Conservation (phyloP, 192 early-diverging fungal genomes). For the Fimicolochytrium jonesii region DNA sequence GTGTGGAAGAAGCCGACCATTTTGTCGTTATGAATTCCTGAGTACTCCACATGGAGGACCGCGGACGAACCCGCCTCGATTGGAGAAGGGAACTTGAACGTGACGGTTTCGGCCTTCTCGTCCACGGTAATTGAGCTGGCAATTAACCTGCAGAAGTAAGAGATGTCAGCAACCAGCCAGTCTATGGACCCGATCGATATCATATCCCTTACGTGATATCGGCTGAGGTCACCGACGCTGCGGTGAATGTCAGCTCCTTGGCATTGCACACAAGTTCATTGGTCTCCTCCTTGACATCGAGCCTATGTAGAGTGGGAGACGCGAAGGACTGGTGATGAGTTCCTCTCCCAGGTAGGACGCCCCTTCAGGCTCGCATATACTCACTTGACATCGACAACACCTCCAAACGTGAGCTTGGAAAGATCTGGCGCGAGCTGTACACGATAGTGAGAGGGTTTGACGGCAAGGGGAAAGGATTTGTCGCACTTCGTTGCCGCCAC, state of each 20-base stretch:
- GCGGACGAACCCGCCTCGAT: constrained; percentile 43
- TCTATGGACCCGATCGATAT: no score
- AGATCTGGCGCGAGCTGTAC: constrained; percentile 77
- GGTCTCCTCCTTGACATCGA: constrained; percentile 40
- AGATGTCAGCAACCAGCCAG: constrained; percentile 29
- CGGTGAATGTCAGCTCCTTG: constrained; percentile 34
- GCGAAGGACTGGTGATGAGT: neutral
- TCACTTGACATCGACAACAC: constrained; percentile 71
- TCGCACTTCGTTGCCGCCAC: no score
- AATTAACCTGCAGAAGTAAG: constrained; percentile 23
- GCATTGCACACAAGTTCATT: constrained; percentile 38
- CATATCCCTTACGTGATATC: constrained; percentile 31
- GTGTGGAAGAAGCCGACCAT: constrained; percentile 95
- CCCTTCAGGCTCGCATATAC: no score
- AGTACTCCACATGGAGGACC: constrained; percentile 42
- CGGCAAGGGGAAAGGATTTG: constrained; percentile 80
- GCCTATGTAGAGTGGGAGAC: constrained; percentile 4
- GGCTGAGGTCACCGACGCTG: constrained; percentile 24
- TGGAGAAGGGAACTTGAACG: constrained; percentile 39
- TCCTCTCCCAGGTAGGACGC: neutral
- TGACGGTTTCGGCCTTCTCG: constrained; percentile 40
- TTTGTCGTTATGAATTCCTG: constrained; percentile 61
- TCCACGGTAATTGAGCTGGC: constrained; percentile 41
- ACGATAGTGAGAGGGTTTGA: constrained; percentile 80
- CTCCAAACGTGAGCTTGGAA: constrained; percentile 72